A percentile compares a stretch with the other conserved stretches of the same genome.
phyloP scores from a whole-genome alignment of 106 monocot genomes.

The Dendrobium officinale region DNA sequence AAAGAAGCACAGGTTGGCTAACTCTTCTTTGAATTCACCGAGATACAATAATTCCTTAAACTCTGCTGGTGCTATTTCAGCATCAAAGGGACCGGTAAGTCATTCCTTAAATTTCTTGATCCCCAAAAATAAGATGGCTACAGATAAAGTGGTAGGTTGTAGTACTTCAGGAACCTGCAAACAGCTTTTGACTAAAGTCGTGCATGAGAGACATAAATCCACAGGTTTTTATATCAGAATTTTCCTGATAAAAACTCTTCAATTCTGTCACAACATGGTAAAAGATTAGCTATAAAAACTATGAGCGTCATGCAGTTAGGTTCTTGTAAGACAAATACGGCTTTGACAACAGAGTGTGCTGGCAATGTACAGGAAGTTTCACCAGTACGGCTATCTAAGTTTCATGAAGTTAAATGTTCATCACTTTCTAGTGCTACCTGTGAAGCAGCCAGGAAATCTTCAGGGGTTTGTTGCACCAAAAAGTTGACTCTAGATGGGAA shows the following conservation, averaged over 20 bases:
- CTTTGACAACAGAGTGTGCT: background rate
- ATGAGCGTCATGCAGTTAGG: background rate
- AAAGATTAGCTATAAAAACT: background rate
- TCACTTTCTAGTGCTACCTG: conserved; percentile 4
- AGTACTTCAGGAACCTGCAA: background rate
- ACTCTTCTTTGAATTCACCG: background rate
- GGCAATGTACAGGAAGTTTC: background rate
- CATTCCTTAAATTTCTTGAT: conserved; percentile 3
- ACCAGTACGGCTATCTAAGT: background rate
- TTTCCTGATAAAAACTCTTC: background rate
- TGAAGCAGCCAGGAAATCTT: background rate
- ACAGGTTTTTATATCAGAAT: background rate
- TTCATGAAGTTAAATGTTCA: background rate
- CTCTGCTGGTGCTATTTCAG: conserved; percentile 1
- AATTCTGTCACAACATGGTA: background rate
- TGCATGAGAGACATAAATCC: background rate
- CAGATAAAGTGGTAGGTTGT: background rate
- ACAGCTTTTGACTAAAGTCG: background rate
- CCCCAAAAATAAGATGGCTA: background rate
- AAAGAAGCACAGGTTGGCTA: conserved; percentile 5
- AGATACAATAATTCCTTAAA: background rate
- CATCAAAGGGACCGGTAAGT: background rate
- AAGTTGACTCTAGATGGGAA: background rate
- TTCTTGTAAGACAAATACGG: background rate
- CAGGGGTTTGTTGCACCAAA: background rate